Percentiles rank a stretch among this genome's conserved stretches.
Evolutionary conservation across 2,329 filamentous ascomycete genomes (phyloP).

Genomic region (Fusarium praegraminearum): DNA sequence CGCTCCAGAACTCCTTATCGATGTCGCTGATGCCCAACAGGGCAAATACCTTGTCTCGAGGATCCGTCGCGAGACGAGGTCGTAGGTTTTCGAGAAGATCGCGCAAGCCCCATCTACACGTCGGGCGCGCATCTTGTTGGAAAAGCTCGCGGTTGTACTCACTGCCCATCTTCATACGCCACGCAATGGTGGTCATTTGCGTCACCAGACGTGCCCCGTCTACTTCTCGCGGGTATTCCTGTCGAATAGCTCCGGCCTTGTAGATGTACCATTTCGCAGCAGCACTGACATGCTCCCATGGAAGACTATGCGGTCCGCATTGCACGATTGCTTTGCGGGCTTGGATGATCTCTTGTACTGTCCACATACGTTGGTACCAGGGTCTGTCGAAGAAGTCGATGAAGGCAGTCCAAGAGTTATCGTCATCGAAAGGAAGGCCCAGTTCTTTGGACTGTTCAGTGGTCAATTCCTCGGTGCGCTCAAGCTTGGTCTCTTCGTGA

Average conservation of each 20-base stretch:
- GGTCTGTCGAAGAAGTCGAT: constrained; percentile 30
- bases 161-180: constrained; percentile 19
- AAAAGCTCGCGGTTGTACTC: constrained; percentile 18
- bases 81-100: constrained; percentile 27
- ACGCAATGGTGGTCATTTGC: constrained; percentile 28
- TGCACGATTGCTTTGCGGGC: constrained; percentile 36
- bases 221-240: constrained; percentile 5
- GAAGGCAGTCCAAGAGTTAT: constrained; percentile 19
- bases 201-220: constrained; percentile 22
- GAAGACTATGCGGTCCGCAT: constrained; percentile 21
- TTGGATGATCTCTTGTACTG: constrained; percentile 41
- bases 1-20: background rate
- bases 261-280: constrained; percentile 35
- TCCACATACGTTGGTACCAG: constrained; percentile 43
- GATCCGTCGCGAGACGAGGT: constrained; percentile 31
- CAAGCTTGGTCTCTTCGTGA: constrained; percentile 19
- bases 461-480: constrained; percentile 15
- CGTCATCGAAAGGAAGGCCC: constrained; percentile 31
- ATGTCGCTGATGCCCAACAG: constrained; percentile 32
- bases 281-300: constrained; percentile 29
- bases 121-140: constrained; percentile 8
- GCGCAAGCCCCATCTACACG: constrained; percentile 28
- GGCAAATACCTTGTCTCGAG: constrained; percentile 38
- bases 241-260: constrained; percentile 14
- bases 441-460: constrained; percentile 19